Evolutionary conservation across 2,329 filamentous ascomycete genomes (phyloP).

Genomic region (Arthroderma sp.): DNA sequence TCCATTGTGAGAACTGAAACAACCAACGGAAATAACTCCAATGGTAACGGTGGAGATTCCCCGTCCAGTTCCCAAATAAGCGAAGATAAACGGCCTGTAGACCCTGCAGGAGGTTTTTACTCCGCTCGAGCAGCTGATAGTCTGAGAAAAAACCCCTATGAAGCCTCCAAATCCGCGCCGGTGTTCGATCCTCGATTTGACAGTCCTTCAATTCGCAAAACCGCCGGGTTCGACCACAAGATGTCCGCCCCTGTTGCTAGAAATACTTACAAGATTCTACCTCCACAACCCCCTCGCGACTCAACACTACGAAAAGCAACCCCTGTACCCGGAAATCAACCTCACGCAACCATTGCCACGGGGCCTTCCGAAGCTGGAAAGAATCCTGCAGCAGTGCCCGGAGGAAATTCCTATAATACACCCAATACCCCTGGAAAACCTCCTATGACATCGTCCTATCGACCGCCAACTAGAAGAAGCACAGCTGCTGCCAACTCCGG

Average conservation of each 20-base stretch:
- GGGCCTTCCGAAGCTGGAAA: neutral
- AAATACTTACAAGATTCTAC: slow-evolving; percentile 4
- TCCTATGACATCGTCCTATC: slow-evolving; percentile 28
- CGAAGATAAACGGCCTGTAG: slow-evolving; percentile 10
- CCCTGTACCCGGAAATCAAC: neutral
- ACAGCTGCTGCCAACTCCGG: slow-evolving; percentile 15
- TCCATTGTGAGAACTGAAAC: slow-evolving; percentile 11
- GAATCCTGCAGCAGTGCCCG: slow-evolving; percentile 1
- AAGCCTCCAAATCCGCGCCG: slow-evolving; percentile 31
- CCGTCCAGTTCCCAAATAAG: slow-evolving; percentile 17
- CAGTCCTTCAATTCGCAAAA: slow-evolving; percentile 77
- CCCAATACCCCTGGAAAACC: slow-evolving; percentile 14
- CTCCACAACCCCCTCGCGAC: slow-evolving; percentile 1
- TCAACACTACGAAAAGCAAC: slow-evolving; percentile 1
- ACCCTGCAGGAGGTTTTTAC: slow-evolving; percentile 49
- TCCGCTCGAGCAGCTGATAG: slow-evolving; percentile 53
- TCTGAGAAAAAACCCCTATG: slow-evolving; percentile 39
- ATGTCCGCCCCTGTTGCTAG: slow-evolving; percentile 59
- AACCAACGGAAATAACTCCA: slow-evolving; percentile 7
- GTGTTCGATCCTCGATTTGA: slow-evolving; percentile 62
- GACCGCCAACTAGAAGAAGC: slow-evolving; percentile 32
- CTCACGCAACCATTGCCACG: neutral
- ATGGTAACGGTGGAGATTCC: slow-evolving; percentile 6
- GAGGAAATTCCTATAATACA: slow-evolving; percentile 3
- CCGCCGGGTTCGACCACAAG: slow-evolving; percentile 70